Evolutionary conservation across 1,284 basidiomycete species (phyloP).

Genomic region (Rugosomyces carneus): DNA sequence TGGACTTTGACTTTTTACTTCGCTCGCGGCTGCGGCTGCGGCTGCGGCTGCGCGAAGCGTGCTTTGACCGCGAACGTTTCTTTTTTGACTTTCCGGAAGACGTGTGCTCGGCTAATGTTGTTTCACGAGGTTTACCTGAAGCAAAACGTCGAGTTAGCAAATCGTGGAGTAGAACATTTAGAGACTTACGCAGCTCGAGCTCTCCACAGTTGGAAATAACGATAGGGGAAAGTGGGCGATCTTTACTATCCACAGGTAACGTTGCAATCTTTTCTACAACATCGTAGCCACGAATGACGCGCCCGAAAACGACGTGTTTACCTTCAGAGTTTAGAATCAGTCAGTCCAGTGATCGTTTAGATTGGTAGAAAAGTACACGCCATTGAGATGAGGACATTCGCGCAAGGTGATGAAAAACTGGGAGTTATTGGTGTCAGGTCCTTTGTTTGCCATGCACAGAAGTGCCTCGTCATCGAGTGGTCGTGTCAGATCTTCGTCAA

Average conservation of each 20-base stretch:
- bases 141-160: not conserved
- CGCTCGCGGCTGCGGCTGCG: conserved; percentile 14
- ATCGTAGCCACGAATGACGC: conserved; percentile 56
- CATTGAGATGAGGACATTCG: conserved; percentile 67
- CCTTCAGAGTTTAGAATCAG: conserved; percentile 29
- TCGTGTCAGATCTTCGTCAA: conserved; percentile 69
- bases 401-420: conserved; percentile 82
- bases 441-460: conserved; percentile 81
- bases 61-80: conserved; percentile 16
- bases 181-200: conserved; percentile 58
- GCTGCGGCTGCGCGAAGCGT: no score
- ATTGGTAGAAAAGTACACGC: conserved; percentile 22
- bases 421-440: conserved; percentile 73
- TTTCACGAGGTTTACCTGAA: conserved; percentile 15
- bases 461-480: conserved; percentile 67
- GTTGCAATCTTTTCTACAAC: conserved; percentile 49
- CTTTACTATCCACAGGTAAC: conserved; percentile 60
- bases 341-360: not conserved
- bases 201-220: conserved; percentile 81
- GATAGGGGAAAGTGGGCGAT: conserved; percentile 66
- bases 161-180: conserved; percentile 9
- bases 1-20: conserved; percentile 15
- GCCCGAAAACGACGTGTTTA: conserved; percentile 78
- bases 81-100: conserved; percentile 19
- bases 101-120: conserved; percentile 12